Evolutionary conservation across 495 filamentous ascomycete genomes (phyloP).

Genomic region (Wilcoxina mikolae): DNA sequence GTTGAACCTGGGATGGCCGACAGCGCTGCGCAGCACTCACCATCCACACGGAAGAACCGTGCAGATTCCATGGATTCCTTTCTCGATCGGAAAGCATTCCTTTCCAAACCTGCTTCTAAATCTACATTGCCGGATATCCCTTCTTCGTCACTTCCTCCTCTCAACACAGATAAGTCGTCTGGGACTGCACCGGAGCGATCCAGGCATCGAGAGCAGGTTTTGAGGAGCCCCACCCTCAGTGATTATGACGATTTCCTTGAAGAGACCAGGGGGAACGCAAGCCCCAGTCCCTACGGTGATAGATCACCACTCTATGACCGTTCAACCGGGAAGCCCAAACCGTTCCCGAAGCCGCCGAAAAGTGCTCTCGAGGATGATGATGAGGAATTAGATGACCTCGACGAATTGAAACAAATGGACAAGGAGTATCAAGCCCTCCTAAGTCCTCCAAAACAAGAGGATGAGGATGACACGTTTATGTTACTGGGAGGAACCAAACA

Average conservation of each 20-base stretch:
- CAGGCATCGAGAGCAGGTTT: background rate
- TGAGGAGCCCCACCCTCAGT: background rate
- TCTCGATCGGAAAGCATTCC: background rate
- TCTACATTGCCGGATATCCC: too few relatives aligned
- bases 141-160: background rate
- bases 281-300: background rate
- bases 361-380: constrained; percentile 18
- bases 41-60: background rate
- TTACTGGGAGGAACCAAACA: constrained; percentile 7
- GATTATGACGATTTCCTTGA: constrained; percentile 3
- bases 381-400: constrained; percentile 15
- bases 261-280: background rate
- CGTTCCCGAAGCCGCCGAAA: constrained; percentile 6
- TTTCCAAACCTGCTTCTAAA: background rate
- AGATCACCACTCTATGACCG: constrained; percentile 2
- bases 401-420: constrained; percentile 14
- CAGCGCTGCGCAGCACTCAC: background rate
- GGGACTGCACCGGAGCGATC: background rate
- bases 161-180: background rate
- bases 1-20: background rate
- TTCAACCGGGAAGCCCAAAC: constrained; percentile 1
- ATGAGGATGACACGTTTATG: constrained; percentile 10
- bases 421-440: constrained; percentile 20
- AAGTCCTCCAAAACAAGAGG: constrained; percentile 8
- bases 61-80: constrained; percentile 7